phyloP scores from a whole-genome alignment of 305 asterid species.

The Caryopteris hybrid region DNA sequence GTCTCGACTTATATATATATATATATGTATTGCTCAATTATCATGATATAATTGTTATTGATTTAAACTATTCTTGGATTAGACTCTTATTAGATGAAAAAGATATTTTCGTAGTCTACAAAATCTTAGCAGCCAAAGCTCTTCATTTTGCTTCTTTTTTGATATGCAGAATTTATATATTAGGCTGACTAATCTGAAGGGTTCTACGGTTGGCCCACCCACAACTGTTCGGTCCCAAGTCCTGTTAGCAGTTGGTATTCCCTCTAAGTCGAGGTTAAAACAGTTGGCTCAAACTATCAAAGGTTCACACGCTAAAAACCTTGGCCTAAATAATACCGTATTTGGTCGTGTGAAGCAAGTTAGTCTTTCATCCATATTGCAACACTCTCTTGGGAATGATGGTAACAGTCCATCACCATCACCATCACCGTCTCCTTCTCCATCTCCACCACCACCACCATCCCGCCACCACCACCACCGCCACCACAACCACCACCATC shows the following conservation, averaged over 20 bases:
- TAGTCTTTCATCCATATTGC: conserved; percentile 66
- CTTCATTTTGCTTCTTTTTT: conserved; percentile 5
- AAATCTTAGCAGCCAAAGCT: conserved; percentile 9
- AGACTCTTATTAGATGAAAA: too few species aligned
- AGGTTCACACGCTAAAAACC: conserved; percentile 65
- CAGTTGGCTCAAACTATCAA: conserved; percentile 80
- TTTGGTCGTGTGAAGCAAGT: conserved; percentile 96
- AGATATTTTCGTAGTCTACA: too few species aligned
- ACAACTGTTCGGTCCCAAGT: conserved; percentile 72
- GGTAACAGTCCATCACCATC: conserved; percentile 51
- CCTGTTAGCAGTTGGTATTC: conserved; percentile 65
- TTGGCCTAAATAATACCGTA: conserved; percentile 84
- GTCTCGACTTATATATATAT: conserved; percentile 26
- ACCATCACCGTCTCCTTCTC: conserved; percentile 33
- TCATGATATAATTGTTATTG: background rate
- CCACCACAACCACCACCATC: conserved; percentile 37
- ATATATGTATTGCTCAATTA: too few species aligned
- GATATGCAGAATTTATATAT: conserved; percentile 75
- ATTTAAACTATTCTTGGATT: background rate
- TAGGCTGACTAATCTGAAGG: conserved; percentile 63
- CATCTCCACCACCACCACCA: conserved; percentile 44
- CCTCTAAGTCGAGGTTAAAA: conserved; percentile 58
- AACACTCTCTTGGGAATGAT: conserved; percentile 53
- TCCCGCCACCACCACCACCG: conserved; percentile 35
- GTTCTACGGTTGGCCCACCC: conserved; percentile 69